Evolutionary conservation across 2,329 filamentous ascomycete species (phyloP).

Genomic region (Spiromastix sp.): DNA sequence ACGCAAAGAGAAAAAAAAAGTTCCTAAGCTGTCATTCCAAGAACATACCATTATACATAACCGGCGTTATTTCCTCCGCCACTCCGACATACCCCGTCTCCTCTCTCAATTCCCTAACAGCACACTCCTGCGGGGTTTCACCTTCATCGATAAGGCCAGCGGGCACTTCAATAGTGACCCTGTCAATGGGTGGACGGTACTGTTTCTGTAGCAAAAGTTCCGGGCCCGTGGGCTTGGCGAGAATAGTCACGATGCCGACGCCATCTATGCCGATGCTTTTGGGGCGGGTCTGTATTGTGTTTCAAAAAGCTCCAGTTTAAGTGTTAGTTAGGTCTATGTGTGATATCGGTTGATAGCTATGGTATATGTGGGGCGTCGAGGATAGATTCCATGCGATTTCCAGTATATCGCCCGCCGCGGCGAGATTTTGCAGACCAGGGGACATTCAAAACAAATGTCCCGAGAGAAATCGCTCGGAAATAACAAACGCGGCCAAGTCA

Average conservation of each 20-base stretch:
- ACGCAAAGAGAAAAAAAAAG: too few relatives aligned
- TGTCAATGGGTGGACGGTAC: slow-evolving; percentile 50
- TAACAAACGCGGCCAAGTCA: too few relatives aligned
- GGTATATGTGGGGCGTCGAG: too few relatives aligned
- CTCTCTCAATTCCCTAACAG: slow-evolving; percentile 49
- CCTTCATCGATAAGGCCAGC: slow-evolving; percentile 49
- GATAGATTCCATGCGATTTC: too few relatives aligned
- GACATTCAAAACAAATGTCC: too few relatives aligned
- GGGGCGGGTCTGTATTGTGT: slow-evolving; percentile 33
- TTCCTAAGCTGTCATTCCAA: too few relatives aligned
- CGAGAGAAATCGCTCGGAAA: too few relatives aligned
- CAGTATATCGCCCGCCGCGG: too few relatives aligned
- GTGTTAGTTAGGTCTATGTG: not conserved
- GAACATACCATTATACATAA: slow-evolving; percentile 36
- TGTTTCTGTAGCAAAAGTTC: slow-evolving; percentile 46
- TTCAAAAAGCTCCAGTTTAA: not conserved
- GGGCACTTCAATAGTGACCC: slow-evolving; percentile 49
- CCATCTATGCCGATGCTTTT: slow-evolving; percentile 45
- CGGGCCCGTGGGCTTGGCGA: slow-evolving; percentile 42
- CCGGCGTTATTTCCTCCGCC: slow-evolving; percentile 29
- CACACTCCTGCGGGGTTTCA: slow-evolving; percentile 46
- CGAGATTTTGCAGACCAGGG: too few relatives aligned
- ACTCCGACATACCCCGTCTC: slow-evolving; percentile 52
- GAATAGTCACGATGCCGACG: slow-evolving; percentile 50
- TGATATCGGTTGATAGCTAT: too few relatives aligned